Base-by-base conservation (phyloP, 345 rosid genomes). In the Aquilaria malaccensis region DNA sequence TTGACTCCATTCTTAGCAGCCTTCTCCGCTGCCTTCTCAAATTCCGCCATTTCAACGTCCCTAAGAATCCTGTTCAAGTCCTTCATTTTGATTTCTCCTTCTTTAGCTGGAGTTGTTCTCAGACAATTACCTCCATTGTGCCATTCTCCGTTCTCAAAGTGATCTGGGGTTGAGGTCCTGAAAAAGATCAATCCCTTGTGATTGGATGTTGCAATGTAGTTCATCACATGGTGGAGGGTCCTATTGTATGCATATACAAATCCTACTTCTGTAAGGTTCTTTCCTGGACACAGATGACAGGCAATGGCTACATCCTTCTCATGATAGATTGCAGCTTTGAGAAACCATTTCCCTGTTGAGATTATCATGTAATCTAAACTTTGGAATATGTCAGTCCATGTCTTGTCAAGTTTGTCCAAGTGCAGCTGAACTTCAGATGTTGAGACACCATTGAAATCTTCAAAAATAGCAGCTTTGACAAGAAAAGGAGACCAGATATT, bases 311-410 rank as follows among this genome's bases (percentile, higher is more conserved):
- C 81, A 49, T 73, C 72, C n/a, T 88, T 85, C 69, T 86, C 96
- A 22, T 94, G 81, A 72, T 94, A 94, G 61, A 94, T 71, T 29
- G 96, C 84, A 3, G 91, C 71, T 77, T 94, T 90, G 15, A 94
- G 89, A 72, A 83, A 94, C 99, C 99, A 94, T 78, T 94, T 90
- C 47, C 99, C 99, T 0, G 96, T 90, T 2, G 99, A 94, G 68
- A 94, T 75, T 33, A 94, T 84, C 51, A 76, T 65, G 64, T 86
- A 90, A 69, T 94, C 92, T 11, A 83, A 64, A 72, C 67, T 78
- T 55, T 71, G 76, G 72, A 74, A 83, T 7, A 72, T 65, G 33
- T 51, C 73, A 2, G 83, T 78, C 95, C 96, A 93, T 33, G 78
- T 87, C 67, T 77, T 72, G 53, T 94, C 99, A 22, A 94, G 87